A percentile compares a stretch with the other conserved stretches of the same genome.
phyloP scores from a whole-genome alignment of 371 early-diverging fungal genomes.

The Mortierella sp. region DNA sequence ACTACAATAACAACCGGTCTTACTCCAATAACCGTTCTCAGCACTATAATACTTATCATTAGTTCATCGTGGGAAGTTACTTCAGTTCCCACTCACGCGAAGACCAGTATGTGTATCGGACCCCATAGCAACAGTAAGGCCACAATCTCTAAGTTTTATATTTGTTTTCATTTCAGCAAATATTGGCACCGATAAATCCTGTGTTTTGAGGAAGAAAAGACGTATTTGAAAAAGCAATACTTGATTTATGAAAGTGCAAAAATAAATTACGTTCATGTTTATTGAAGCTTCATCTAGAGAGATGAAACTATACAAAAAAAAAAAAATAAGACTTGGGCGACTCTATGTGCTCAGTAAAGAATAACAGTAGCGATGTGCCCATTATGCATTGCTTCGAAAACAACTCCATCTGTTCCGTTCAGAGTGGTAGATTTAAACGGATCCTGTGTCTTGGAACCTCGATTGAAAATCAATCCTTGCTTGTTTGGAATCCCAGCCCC shows the following conservation, averaged over 20 bases:
- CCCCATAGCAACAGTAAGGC: slow-evolving; percentile 18
- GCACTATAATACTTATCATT: neutral
- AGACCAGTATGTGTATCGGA: slow-evolving; percentile 9
- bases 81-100: slow-evolving; percentile 13
- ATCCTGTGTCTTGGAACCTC: slow-evolving; percentile 77
- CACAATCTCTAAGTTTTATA: neutral
- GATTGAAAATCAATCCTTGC: slow-evolving; percentile 71
- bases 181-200: no score
- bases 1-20: neutral
- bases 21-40: neutral
- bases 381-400: slow-evolving; percentile 76
- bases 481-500: slow-evolving; percentile 40
- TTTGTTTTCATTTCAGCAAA: neutral
- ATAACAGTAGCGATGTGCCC: slow-evolving; percentile 70
- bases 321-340: neutral
- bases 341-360: slow-evolving; percentile 53
- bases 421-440: slow-evolving; percentile 78
- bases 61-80: slow-evolving; percentile 14
- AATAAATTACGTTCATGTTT: no score
- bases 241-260: no score
- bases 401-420: slow-evolving; percentile 72
- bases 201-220: no score
- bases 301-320: neutral
- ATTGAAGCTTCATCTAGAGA: no score
- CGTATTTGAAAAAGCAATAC: no score